Conservation (phyloP, 2,329 filamentous ascomycete species). For the Beauveria scarabaeidicola region DNA sequence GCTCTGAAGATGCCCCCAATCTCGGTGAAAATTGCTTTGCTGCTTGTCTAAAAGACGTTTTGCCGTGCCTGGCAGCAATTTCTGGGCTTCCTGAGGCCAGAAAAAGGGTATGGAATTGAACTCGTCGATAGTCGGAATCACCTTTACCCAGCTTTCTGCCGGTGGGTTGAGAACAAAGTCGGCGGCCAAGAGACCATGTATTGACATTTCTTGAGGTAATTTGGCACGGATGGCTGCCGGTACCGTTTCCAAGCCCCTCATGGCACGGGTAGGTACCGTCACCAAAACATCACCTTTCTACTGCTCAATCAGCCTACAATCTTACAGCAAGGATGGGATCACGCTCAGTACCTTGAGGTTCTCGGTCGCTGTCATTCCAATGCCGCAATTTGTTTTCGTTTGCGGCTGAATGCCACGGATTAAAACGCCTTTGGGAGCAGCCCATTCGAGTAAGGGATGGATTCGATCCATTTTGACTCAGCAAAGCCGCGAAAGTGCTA, state of each 20-base stretch:
- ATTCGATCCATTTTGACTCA: not conserved
- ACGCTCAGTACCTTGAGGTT: not conserved
- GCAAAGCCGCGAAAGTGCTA: not conserved
- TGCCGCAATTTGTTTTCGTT: not conserved
- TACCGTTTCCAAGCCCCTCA: conserved; percentile 56
- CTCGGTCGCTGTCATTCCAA: not conserved
- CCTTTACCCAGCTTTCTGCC: not conserved
- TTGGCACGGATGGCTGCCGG: conserved; percentile 43
- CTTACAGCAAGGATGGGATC: not conserved
- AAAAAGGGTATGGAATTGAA: conserved; percentile 27
- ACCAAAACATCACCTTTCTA: conserved; percentile 49
- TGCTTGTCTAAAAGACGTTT: conserved; percentile 46
- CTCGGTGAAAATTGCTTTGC: conserved; percentile 28
- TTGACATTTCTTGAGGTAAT: conserved; percentile 46
- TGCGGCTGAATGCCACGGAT: not conserved
- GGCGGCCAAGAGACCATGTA: conserved; percentile 66
- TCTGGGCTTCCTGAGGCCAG: conserved; percentile 39
- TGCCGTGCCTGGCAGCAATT: conserved; percentile 36
- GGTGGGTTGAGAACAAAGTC: conserved; percentile 41
- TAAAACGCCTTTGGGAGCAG: not conserved
- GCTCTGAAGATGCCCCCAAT: conserved; percentile 29
- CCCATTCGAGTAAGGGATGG: not conserved
- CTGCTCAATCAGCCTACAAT: not conserved
- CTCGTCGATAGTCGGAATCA: conserved; percentile 5
- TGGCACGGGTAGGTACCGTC: conserved; percentile 52